Base-by-base conservation (phyloP, 164 flowering plant genomes). In the Annona cherimola region DNA sequence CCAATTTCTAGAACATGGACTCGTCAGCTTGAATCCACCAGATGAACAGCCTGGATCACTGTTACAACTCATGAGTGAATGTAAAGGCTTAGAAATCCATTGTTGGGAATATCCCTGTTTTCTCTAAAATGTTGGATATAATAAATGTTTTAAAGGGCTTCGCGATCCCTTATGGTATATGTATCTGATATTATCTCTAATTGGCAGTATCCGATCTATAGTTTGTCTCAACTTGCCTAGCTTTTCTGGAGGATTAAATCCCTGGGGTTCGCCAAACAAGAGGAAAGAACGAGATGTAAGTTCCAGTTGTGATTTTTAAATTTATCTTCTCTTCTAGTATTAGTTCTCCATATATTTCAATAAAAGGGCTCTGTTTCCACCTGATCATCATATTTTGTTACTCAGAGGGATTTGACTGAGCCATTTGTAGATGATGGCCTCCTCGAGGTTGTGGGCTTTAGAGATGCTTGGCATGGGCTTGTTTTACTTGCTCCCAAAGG, bases 401-500 rank as follows among this genome's bases (percentile, higher is more conserved):
- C 69, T 18, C 86, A 92, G 97, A 87, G 88, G 73, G 89, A 86
- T 65, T 82, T 92, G 75, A 91, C 97, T 65, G 83, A 88, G 44
- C 98, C 97, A 67, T 90, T 68, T 75, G 97, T 92, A 1, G 97
- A 94, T 79, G 99, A 94, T 76, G 90, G 93, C 39, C 84, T 87
- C 39, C 73, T 94, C 62, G 99, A 94, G 82, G 77, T 94, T 70
- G 98, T 94, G 46, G 97, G 99, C 14, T 94, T 92, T 73, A 84
- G 85, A 82, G 82, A 91, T 84, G 99, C 90, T 60, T 92, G 97
- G 98, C 99, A 94, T 77, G 99, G 99, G 5, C 91, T 94, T 67
- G 83, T 87, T 68, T 84, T 94, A 69, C 81, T 84, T 64, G 84
- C 93, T 74, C 89, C 96, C 41, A 92, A 88, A 7, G 97, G 97